These are phyloP conservation scores for Hansenula lynferdii DNA, from an alignment of 1,139 yeast species.

Conservation along the genomic window DNA sequence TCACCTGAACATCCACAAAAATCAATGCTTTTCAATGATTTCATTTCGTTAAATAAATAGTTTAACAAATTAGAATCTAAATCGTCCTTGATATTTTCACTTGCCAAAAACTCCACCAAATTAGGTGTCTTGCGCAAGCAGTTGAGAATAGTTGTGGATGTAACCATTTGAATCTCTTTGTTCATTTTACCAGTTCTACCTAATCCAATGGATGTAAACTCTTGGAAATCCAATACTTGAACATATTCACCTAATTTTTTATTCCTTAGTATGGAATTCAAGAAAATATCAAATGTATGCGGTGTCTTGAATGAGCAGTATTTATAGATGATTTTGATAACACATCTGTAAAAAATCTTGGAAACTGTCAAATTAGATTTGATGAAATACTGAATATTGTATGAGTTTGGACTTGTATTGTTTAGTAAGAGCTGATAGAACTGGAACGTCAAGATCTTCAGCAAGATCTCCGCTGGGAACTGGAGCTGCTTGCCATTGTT, in stretches of 20 bases:
- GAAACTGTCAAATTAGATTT: conserved; percentile 31
- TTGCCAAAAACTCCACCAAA: conserved; percentile 71
- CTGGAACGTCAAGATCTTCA: conserved; percentile 32
- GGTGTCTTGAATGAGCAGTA: conserved; percentile 64
- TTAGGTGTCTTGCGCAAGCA: conserved; percentile 62
- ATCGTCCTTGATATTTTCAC: conserved; percentile 85
- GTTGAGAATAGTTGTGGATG: conserved; percentile 60
- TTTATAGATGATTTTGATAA: conserved; percentile 29
- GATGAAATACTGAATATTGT: conserved; percentile 29
- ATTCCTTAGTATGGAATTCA: conserved; percentile 47
- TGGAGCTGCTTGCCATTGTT: not conserved
- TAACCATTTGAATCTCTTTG: conserved; percentile 87
- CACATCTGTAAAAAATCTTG: conserved; percentile 30
- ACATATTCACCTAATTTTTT: conserved; percentile 60
- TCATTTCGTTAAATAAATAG: conserved; percentile 54
- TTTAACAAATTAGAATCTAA: conserved; percentile 58
- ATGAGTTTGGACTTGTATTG: conserved; percentile 31
- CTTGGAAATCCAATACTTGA: conserved; percentile 79
- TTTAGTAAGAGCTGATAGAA: conserved; percentile 32
- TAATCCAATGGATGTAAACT: conserved; percentile 83
- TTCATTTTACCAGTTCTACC: conserved; percentile 91
- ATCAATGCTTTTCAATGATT: conserved; percentile 65
- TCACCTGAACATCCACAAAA: conserved; percentile 85
- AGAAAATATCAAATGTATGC: conserved; percentile 70
- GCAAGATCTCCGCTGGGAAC: conserved; percentile 33